Base-by-base conservation (phyloP, 164 flowering plant genomes). In the Dillenia turbinata region DNA sequence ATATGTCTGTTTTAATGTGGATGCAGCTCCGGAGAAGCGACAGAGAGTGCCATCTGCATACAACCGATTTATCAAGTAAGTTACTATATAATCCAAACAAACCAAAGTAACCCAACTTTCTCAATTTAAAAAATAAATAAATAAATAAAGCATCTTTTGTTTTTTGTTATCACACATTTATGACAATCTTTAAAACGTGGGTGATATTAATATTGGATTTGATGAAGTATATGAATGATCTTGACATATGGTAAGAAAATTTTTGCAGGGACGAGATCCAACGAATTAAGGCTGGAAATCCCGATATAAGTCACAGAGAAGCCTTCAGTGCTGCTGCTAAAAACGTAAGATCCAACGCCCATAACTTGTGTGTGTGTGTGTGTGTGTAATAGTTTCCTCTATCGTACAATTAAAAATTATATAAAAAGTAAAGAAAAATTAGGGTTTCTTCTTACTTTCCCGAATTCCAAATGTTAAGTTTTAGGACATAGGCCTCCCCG, bases 1-100 rank as follows among this genome's bases (percentile, higher is more conserved):
- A 64, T 71, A 69, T 64, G 59, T 69, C 53, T 75, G 72, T 80
- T 47, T 62, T 67, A 61, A 33, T 59, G 43, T 62, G 12, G 17
- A 14, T 67, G 57, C 86, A 94, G 99, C 96, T 66, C 99, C 97
- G 70, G 99, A 94, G 85, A 94, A 94, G 84, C 75, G 97, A 80
- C 99, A 91, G 84, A 87, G 99, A 85, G 96, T 94, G 69, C 99
- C 99, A 48, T 94, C 99, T 57, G 99, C 97, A 53, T 94, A 94
- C 81, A 94, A 94, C 78, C 86, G 95, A 53, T 94, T 94, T 82
- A 94, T 94, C 84, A 94, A 91, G 99, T 94, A 65, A 78, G 95
- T 75, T 60, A 49, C 54, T 54, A 16, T 56, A 22, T 43, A 56
- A 46, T 33, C 40, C 40, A 33, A 33, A 33, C 40, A 33, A 33